Conservation (phyloP, 2,329 filamentous ascomycete genomes). For the Alternaria arborescens region DNA sequence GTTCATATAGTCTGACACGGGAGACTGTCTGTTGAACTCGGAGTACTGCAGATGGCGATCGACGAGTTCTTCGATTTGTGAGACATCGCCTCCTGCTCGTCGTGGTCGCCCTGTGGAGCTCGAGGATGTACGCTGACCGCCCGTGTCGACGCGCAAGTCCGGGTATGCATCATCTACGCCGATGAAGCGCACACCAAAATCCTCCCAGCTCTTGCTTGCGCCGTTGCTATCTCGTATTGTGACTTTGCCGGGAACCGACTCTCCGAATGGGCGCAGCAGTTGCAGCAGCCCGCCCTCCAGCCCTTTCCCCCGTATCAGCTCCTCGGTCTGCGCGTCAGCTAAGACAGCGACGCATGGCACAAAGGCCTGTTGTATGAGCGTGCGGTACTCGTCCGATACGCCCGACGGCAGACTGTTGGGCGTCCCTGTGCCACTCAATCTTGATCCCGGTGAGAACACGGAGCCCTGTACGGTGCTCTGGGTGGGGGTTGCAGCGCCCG, state of each 20-base stretch:
- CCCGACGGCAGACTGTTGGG: slow-evolving; percentile 53
- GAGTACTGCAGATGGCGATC: slow-evolving; percentile 80
- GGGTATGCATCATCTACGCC: slow-evolving; percentile 67
- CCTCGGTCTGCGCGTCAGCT: slow-evolving; percentile 85
- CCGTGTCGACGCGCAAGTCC: slow-evolving; percentile 45
- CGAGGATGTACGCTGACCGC: slow-evolving; percentile 35
- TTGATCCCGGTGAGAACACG: slow-evolving; percentile 56
- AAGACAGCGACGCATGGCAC: slow-evolving; percentile 89
- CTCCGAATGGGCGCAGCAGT: slow-evolving; percentile 88
- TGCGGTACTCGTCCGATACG: slow-evolving; percentile 63
- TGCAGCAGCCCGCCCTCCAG: slow-evolving; percentile 84
- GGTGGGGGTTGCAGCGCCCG: slow-evolving; percentile 55
- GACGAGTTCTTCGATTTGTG: slow-evolving; percentile 80
- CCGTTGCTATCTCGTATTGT: slow-evolving; percentile 90
- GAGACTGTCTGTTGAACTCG: slow-evolving; percentile 61
- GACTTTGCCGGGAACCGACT: slow-evolving; percentile 85
- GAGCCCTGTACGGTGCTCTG: slow-evolving; percentile 48
- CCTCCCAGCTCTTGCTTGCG: slow-evolving; percentile 81
- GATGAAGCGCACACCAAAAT: slow-evolving; percentile 88
- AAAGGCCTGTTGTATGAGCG: slow-evolving; percentile 81
- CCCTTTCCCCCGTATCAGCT: slow-evolving; percentile 82
- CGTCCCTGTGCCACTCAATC: slow-evolving; percentile 48
- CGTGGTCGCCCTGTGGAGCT: slow-evolving; percentile 46
- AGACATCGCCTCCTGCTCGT: slow-evolving; percentile 62
- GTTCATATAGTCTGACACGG: slow-evolving; percentile 55